These are phyloP conservation scores for Saccharomycopsis sp. DNA, from an alignment of 805 yeast genomes.

Conservation along the genomic window DNA sequence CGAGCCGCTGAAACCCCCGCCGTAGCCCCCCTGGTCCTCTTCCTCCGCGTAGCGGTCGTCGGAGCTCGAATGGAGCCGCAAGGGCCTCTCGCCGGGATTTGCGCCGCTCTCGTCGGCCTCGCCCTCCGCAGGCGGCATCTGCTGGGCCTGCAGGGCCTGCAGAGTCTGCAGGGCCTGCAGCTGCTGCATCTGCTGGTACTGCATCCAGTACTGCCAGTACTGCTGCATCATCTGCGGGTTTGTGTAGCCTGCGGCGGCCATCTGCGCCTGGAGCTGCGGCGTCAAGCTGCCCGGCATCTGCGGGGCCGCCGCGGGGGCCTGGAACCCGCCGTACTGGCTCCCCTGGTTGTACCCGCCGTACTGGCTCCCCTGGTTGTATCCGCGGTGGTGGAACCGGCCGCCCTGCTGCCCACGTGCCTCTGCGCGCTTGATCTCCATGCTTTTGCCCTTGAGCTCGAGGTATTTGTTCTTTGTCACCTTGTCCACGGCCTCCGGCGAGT, in stretches of 20 bases:
- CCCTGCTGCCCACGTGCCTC: constrained; percentile 72
- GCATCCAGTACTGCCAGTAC: constrained; percentile 60
- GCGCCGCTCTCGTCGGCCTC: not conserved
- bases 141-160: constrained; percentile 3
- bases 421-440: constrained; percentile 78
- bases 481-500: constrained; percentile 90
- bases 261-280: constrained; percentile 30
- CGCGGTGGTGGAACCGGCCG: constrained; percentile 25
- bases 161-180: constrained; percentile 22
- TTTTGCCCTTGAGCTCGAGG: constrained; percentile 77
- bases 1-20: constrained; percentile 8
- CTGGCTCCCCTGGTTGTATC: constrained; percentile 27
- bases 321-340: constrained; percentile 8
- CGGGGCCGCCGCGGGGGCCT: no score
- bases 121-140: not conserved
- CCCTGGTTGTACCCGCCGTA: constrained; percentile 27
- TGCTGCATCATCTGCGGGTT: constrained; percentile 55
- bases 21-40: constrained; percentile 1
- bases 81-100: constrained; percentile 9
- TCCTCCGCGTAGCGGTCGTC: constrained; percentile 3
- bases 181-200: constrained; percentile 42
- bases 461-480: constrained; percentile 76
- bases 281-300: constrained; percentile 14
- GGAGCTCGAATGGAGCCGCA: constrained; percentile 15
- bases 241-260: constrained; percentile 30